Conservation (phyloP, 306 rosid species). For the Lathyrus tuberosus region DNA sequence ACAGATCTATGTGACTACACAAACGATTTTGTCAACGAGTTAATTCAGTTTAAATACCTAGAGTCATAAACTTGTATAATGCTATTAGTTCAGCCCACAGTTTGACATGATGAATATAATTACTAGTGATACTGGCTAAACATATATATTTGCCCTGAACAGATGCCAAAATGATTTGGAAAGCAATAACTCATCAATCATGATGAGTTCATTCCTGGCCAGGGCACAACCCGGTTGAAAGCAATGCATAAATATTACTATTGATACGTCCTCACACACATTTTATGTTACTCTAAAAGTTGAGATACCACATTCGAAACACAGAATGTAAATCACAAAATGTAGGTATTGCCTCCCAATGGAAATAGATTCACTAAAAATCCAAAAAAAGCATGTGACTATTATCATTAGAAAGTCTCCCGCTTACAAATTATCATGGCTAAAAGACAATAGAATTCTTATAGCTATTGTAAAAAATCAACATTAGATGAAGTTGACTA, state of each 20-base stretch:
- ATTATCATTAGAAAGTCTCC: too few relatives aligned
- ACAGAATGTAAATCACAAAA: slow-evolving; percentile 9
- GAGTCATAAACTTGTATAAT: background rate
- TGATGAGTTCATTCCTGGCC: background rate
- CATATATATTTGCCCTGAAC: background rate
- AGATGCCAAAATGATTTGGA: background rate
- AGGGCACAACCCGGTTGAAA: slow-evolving; percentile 15
- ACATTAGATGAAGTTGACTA: background rate
- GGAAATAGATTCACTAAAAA: slow-evolving; percentile 14
- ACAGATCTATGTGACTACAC: background rate
- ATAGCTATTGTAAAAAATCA: background rate
- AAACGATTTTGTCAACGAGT: background rate
- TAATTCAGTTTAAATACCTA: background rate
- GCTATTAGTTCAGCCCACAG: background rate
- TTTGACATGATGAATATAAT: background rate
- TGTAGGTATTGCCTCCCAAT: slow-evolving; percentile 17
- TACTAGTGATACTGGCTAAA: slow-evolving; percentile 24
- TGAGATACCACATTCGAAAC: slow-evolving; percentile 7
- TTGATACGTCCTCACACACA: background rate
- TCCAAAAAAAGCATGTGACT: slow-evolving; percentile 7
- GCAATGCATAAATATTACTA: background rate
- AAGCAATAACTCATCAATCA: background rate
- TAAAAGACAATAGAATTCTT: background rate
- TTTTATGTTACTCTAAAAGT: slow-evolving; percentile 17
- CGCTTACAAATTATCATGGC: too few relatives aligned